phyloP scores from a whole-genome alignment of 345 rosid species.

The Sonneratia alba region DNA sequence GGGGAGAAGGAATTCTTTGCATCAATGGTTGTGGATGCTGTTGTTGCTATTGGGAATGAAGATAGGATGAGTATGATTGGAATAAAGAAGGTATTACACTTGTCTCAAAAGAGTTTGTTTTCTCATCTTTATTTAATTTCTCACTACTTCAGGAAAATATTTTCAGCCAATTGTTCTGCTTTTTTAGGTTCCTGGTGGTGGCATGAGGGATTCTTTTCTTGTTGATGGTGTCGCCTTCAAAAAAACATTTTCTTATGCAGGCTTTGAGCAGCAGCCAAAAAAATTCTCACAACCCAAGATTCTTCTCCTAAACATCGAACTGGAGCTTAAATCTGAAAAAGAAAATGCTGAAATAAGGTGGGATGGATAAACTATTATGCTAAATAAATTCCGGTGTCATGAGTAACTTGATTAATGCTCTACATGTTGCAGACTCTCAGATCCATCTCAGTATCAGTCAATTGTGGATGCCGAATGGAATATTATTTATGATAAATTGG shows the following conservation, averaged over 20 bases:
- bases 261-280: constrained; percentile 98
- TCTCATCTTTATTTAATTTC: not conserved
- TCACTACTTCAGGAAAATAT: not conserved
- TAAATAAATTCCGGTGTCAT: not conserved
- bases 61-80: constrained; percentile 92
- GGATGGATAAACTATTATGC: not conserved
- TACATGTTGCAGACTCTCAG: constrained; percentile 53
- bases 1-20: constrained; percentile 97
- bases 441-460: constrained; percentile 95
- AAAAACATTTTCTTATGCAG: constrained; percentile 98
- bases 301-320: constrained; percentile 75
- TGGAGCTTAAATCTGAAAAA: constrained; percentile 97
- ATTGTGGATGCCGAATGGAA: constrained; percentile 99
- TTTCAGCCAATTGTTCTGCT: constrained; percentile 9
- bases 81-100: constrained; percentile 60
- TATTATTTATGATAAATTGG: constrained; percentile 95
- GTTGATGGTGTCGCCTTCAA: constrained; percentile 98
- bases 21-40: constrained; percentile 92
- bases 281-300: constrained; percentile 74
- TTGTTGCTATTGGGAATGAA: constrained; percentile 66
- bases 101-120: not conserved
- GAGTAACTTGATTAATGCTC: not conserved
- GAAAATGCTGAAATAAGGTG: constrained; percentile 99
- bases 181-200: constrained; percentile 90
- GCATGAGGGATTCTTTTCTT: constrained; percentile 89